Evolutionary conservation across 768 basidiomycete species (phyloP), one percentile per base, ranked within the genome.

Genomic region (Phaeotremella skinneri): DNA sequence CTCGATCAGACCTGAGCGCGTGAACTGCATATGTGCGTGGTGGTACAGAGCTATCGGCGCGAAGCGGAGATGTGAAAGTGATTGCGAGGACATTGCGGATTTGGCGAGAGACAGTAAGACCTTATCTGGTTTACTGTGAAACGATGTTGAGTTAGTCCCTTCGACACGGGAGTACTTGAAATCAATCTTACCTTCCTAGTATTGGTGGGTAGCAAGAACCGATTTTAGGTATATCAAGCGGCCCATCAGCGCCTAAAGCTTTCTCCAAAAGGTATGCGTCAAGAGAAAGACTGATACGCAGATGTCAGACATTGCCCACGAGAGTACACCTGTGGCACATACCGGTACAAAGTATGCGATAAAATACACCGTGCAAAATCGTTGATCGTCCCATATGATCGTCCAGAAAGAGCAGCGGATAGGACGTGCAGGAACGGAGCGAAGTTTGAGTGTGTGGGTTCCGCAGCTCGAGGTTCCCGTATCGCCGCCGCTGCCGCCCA

Each of bases 1-100:
- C 37, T 73, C 65, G 6, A 73, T 57, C 25, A 73, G 50, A 5
- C 67, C 67, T 0, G 69, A 65, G 13, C 64, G 63, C 1, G 67
- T 61, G 52, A 73, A 65, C 27, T 62, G 58, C 4, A 70, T 45
- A 27, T 63, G 57, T 1, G 69, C 61, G 27, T 70, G 68, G 45
- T 73, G 72, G n/a, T 64, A 70, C 29, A 73, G 55, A 23, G 72
- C 69, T 30, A 67, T 63, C 11, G 64, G 53, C 20, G 64, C 56
- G 13, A 73, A 51, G 4, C 61, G 57, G 13, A 70, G 61, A 49
- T 64, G 61, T 0, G 57, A 37, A 6, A 23, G 43, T 13, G 39
- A 31, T 27, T 64, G 62, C n/a, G 62, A 52, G 4, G 32, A 39
- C 42, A 59, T 58, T 7, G 56, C 63, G 2, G 59, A 31, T 30